These are phyloP conservation scores for Castanea sativa DNA, from an alignment of 306 rosid genomes.

Conservation along the genomic window DNA sequence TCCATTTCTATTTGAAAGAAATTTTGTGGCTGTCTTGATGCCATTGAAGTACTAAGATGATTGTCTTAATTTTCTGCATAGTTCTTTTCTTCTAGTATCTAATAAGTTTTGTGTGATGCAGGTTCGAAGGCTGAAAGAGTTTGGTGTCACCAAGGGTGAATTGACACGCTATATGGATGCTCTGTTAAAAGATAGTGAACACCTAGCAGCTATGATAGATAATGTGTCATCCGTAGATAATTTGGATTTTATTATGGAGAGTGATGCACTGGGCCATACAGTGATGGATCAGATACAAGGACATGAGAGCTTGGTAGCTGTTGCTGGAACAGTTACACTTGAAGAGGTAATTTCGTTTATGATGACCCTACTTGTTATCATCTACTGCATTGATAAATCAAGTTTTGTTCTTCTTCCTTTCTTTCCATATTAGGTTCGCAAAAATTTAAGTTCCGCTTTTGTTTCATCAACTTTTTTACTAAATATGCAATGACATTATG, in stretches of 20 bases:
- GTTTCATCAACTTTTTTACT: neutral
- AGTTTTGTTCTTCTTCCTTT: neutral
- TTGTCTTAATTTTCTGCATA: conserved; percentile 5
- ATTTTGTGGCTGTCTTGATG: neutral
- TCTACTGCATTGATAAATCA: neutral
- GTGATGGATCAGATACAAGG: conserved; percentile 99
- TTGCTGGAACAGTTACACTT: conserved; percentile 89
- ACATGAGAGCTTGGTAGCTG: conserved; percentile 87
- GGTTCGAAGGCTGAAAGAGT: conserved; percentile 97
- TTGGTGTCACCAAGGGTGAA: conserved; percentile 98
- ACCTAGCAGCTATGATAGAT: conserved; percentile 97
- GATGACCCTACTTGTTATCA: neutral
- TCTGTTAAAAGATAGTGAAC: conserved; percentile 93
- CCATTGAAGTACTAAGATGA: conserved; percentile 4
- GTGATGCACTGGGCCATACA: conserved; percentile 91
- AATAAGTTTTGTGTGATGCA: conserved; percentile 33
- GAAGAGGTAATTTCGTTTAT: conserved; percentile 67
- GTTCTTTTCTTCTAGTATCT: conserved; percentile 13
- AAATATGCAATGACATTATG: neutral
- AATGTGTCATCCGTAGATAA: conserved; percentile 98
- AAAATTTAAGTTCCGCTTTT: neutral
- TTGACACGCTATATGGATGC: conserved; percentile 96
- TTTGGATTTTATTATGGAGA: conserved; percentile 98
- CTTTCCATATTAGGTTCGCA: neutral
- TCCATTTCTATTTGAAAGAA: neutral